Evolutionary conservation across 2,329 filamentous ascomycete genomes (phyloP).

Genomic region (Microdochium nivale): DNA sequence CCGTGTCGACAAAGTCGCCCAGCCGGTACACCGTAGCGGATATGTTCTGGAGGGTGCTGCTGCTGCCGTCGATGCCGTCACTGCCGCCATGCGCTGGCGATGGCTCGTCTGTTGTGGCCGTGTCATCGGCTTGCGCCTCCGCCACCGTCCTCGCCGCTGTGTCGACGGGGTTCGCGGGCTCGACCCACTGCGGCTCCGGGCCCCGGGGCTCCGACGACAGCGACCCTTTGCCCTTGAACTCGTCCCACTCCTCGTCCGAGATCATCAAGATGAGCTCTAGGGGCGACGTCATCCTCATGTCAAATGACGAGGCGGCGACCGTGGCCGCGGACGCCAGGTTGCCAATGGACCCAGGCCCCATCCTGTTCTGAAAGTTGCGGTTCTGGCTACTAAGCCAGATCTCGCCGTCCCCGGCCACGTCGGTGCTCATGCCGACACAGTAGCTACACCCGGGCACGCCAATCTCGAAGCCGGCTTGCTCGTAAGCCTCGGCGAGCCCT

Average conservation of each 20-base stretch:
- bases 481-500: slow-evolving; percentile 26
- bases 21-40: slow-evolving; percentile 26
- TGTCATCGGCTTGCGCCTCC: neutral
- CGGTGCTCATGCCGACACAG: slow-evolving; percentile 32
- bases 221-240: slow-evolving; percentile 10
- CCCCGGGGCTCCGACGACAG: slow-evolving; percentile 1
- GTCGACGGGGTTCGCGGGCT: slow-evolving; percentile 3
- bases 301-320: slow-evolving; percentile 35
- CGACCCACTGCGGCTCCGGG: slow-evolving; percentile 5
- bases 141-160: neutral
- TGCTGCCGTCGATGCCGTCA: neutral
- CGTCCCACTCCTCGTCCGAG: slow-evolving; percentile 7
- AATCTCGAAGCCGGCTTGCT: slow-evolving; percentile 30
- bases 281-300: slow-evolving; percentile 32
- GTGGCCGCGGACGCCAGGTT: slow-evolving; percentile 34
- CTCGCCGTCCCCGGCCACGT: slow-evolving; percentile 28
- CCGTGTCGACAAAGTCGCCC: slow-evolving; percentile 36
- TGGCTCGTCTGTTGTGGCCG: neutral
- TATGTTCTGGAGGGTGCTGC: slow-evolving; percentile 9
- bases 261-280: slow-evolving; percentile 18
- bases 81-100: neutral
- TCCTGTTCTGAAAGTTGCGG: slow-evolving; percentile 35
- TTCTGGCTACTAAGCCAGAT: slow-evolving; percentile 37
- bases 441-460: slow-evolving; percentile 33
- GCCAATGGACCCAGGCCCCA: slow-evolving; percentile 33